Percentiles rank a stretch among this genome's conserved stretches.
Conservation (phyloP, 768 basidiomycete species). For the Mycena epipterygia region DNA sequence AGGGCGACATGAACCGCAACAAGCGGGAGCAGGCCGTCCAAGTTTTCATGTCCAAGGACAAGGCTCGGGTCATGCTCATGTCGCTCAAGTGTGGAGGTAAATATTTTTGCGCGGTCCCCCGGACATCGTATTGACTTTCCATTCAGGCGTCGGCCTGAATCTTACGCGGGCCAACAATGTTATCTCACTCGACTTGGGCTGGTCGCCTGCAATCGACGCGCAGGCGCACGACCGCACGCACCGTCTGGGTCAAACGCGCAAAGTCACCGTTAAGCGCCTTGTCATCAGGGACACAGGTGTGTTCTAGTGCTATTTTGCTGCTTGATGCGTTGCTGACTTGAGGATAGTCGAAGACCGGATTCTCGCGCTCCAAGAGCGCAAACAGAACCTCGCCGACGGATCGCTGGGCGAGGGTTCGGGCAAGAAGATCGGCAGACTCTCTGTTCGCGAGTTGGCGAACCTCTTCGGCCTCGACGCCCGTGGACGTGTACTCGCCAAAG, state of each 20-base stretch:
- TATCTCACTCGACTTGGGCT: conserved; percentile 73
- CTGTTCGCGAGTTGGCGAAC: conserved; percentile 65
- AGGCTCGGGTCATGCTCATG: conserved; percentile 72
- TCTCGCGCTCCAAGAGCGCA: conserved; percentile 71
- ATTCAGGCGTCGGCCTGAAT: conserved; percentile 64
- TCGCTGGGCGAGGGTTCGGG: conserved; percentile 73
- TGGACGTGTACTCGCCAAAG: conserved; percentile 45
- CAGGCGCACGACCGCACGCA: conserved; percentile 51
- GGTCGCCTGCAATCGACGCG: conserved; percentile 72
- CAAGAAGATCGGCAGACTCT: conserved; percentile 69
- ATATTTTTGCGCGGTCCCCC: conserved; percentile 1
- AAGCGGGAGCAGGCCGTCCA: conserved; percentile 69
- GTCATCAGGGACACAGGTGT: conserved; percentile 64
- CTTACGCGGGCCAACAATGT: conserved; percentile 75
- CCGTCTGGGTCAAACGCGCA: conserved; percentile 66
- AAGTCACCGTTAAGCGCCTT: conserved; percentile 67
- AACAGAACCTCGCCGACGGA: conserved; percentile 73
- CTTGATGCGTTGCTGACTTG: neutral
- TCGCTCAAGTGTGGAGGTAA: conserved; percentile 73
- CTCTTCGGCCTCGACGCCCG: conserved; percentile 60
- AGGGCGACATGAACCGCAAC: conserved; percentile 68
- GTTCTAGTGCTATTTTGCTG: neutral
- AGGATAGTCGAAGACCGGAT: conserved; percentile 75
- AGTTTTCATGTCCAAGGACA: conserved; percentile 72
- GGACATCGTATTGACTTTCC: neutral